A percentile compares a stretch with the other conserved stretches of the same genome.
Conservation (phyloP, 2,329 filamentous ascomycete genomes). For the Penicillium italicum region DNA sequence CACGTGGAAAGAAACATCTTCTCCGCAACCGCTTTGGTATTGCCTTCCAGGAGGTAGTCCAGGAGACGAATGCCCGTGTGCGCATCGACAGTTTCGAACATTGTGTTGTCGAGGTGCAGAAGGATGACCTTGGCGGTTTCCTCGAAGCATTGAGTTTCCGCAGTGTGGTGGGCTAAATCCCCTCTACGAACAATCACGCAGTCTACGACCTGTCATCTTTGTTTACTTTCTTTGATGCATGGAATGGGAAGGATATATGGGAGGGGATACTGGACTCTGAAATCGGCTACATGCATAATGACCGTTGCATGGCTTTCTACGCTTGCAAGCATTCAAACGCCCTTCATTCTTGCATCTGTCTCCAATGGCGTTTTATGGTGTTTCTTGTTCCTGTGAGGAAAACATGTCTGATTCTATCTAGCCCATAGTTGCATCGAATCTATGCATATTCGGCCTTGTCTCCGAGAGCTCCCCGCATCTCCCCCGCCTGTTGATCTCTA, state of each 20-base stretch:
- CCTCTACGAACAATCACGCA: conserved; percentile 19
- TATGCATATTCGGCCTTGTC: conserved; percentile 19
- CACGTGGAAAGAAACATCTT: conserved; percentile 59
- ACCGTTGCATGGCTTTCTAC: conserved; percentile 16
- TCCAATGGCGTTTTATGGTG: conserved; percentile 21
- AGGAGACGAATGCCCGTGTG: conserved; percentile 84
- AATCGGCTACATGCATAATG: conserved; percentile 14
- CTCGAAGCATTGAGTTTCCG: conserved; percentile 90
- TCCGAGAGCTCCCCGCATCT: conserved; percentile 9
- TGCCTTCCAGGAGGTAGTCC: conserved; percentile 91
- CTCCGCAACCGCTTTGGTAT: conserved; percentile 87
- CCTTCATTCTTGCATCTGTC: conserved; percentile 19
- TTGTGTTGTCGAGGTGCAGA: conserved; percentile 95
- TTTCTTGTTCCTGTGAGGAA: conserved; percentile 2
- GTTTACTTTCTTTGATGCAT: conserved; percentile 16
- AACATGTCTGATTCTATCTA: conserved; percentile 15
- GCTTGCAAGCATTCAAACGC: conserved; percentile 16
- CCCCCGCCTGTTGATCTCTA: conserved; percentile 8
- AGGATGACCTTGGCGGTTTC: conserved; percentile 88
- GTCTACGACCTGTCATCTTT: conserved; percentile 24
- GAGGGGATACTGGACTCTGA: conserved; percentile 13
- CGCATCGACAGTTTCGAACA: conserved; percentile 96
- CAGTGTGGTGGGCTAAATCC: conserved; percentile 62
- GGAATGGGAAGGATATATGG: conserved; percentile 14
- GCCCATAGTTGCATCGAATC: conserved; percentile 7